Evolutionary conservation across 169 alveolate genomes (phyloP), one percentile per base, ranked within the genome.

Genomic region (Plasmodium reichenowi): DNA sequence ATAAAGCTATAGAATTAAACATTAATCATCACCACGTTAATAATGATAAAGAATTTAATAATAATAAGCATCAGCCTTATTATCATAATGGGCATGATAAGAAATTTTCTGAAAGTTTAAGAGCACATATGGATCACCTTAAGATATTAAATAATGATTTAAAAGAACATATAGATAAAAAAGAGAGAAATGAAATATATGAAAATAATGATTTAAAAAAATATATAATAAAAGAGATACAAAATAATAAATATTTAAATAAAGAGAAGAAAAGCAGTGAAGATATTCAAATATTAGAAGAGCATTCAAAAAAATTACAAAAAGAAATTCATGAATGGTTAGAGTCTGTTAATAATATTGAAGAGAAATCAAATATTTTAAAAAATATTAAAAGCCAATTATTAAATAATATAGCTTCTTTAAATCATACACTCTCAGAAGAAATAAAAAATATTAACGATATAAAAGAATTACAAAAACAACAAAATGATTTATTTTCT

Each of bases 381-480:
- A 83, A 83, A 26, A 63, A 83, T 47, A 83, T 83, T 1, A 83
- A 83, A 43, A 71, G 48, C 22, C 76, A 83, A 60, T 29, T 83
- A 29, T 63, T 83, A 72, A 67, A 58, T 72, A 71, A 83, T 73
- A 83, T 83, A 38, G 58, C 74, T 22, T 83, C 91, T 17, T 68
- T 83, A 83, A 83, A 83, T 83, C 47, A 83, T 6, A 71, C 85
- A 2, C 63, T 83, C 4, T 38, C 64, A 29, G 86, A 83, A 83
- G 91, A 83, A 70, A 83, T 83, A 29, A 73, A 83, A 70, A 83
- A 83, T 50, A 83, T 83, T 20, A 83, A 83, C 24, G 91, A 83
- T 3, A 83, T 83, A 22, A 83, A 70, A 68, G 71, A 83, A 17
- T 54, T 83, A 20, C 91, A 83, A 83, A 59, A 56, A 32, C 52